Evolutionary conservation across 306 rosid species (phyloP).

Genomic region (Crotalaria pallida): DNA sequence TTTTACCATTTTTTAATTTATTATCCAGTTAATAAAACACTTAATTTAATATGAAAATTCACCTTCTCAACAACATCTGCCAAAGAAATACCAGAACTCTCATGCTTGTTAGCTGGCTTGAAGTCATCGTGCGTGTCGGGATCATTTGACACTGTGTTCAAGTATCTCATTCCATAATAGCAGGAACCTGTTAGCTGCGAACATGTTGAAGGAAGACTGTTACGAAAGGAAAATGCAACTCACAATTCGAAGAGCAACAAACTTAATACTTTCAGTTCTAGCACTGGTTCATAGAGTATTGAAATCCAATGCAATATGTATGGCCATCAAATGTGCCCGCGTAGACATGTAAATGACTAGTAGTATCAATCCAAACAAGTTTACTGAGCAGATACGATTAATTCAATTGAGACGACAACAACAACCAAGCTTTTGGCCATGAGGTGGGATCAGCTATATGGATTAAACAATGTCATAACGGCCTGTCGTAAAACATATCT

Average conservation of each 20-base stretch:
- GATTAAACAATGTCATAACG: too few species aligned
- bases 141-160: slow-evolving; percentile 47
- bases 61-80: slow-evolving; percentile 73
- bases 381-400: background rate
- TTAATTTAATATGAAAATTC: too few species aligned
- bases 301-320: background rate
- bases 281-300: background rate
- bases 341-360: background rate
- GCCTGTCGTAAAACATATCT: too few species aligned
- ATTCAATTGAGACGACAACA: too few species aligned
- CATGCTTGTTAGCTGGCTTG: slow-evolving; percentile 66
- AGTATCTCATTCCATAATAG: slow-evolving; percentile 44
- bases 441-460: too few species aligned
- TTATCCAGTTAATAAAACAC: too few species aligned
- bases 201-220: slow-evolving; percentile 4
- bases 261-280: background rate
- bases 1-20: too few species aligned
- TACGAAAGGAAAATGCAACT: background rate
- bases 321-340: background rate
- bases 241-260: background rate
- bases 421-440: too few species aligned
- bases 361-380: background rate
- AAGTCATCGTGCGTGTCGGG: slow-evolving; percentile 85
- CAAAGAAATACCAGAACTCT: slow-evolving; percentile 45
- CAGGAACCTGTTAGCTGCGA: slow-evolving; percentile 43